Evolutionary conservation across 2,329 filamentous ascomycete species (phyloP).

Genomic region (Calonectria pteridis): DNA sequence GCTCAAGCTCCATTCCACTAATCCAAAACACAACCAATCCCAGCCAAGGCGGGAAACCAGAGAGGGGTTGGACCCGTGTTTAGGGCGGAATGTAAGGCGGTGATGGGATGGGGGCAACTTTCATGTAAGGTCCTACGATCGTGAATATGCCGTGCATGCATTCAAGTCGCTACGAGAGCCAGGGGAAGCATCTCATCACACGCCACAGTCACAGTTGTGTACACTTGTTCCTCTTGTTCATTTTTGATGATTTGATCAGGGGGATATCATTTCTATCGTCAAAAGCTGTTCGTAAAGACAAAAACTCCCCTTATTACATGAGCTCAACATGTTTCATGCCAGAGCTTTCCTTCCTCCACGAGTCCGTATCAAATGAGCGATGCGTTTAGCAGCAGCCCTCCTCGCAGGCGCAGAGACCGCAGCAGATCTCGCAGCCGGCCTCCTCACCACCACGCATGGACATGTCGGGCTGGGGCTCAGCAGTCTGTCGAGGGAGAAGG

Average conservation of each 20-base stretch:
- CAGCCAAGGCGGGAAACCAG: not conserved
- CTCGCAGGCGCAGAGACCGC: constrained; percentile 59
- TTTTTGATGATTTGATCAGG: not conserved
- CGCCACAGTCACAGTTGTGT: not conserved
- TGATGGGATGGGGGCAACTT: not conserved
- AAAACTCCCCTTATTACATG: constrained; percentile 6
- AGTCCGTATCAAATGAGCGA: not conserved
- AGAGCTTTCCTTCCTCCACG: not conserved
- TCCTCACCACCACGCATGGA: constrained; percentile 59
- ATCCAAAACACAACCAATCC: not conserved
- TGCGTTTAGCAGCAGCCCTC: constrained; percentile 56
- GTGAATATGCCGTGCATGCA: not conserved
- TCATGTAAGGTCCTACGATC: not conserved
- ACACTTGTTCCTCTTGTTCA: not conserved
- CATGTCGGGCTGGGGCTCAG: constrained; percentile 58
- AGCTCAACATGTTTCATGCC: not conserved
- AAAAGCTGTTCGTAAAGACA: constrained; percentile 14
- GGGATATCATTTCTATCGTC: constrained; percentile 30
- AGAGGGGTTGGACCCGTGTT: not conserved
- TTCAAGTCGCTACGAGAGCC: not conserved
- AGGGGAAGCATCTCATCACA: not conserved
- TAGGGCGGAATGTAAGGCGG: not conserved
- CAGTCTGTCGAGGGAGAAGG: constrained; percentile 40
- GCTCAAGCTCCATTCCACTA: not conserved
- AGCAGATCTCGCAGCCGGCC: constrained; percentile 60